Base-by-base conservation (phyloP, 2,329 filamentous ascomycete species). In the Colletotrichum musicola region DNA sequence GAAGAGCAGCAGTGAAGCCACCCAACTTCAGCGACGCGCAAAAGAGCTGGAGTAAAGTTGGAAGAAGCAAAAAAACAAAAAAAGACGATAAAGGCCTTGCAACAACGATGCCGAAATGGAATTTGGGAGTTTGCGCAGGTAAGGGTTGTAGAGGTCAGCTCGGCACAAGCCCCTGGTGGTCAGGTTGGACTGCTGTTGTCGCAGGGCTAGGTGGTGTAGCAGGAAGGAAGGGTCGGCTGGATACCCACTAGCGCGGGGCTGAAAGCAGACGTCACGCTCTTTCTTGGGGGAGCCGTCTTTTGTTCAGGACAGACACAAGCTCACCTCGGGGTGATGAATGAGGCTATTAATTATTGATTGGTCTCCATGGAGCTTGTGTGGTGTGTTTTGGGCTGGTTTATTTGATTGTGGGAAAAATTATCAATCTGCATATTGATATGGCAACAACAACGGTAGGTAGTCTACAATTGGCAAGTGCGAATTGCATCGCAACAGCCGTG, bases 211-310 rank as follows among this genome's bases (percentile, higher is more conserved):
- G 27, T 47, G 49, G 13, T 51, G 46, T 46, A 9, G 30, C 42
- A 55, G 47, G 62, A 40, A 50, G 40, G 50, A 65, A 51, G 65
- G 55, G 35, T 56, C 62, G 30, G 62, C 62, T 65, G 55, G 58
- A 44, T 50, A 54, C 25, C 63, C 64, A 68, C 65, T 68, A 69
- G 63, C 63, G 63, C 64, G 67, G 67, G 63, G 67, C 63, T 67
- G 63, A 66, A 65, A 69, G 25, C 62, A 68, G 62, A 68, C 62
- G 62, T 68, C 65, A 68, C 65, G 42, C 49, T 42, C 38, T 50
- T 57, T 60, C 40, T 42, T 50, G 42, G 18, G 18, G 14, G 49
- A n/a, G 12, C 14, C 13, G 49, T 6, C 20, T 13, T 51, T 27
- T 22, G 6, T 16, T 30, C 13, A 30, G 14, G 22, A 6, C 20